Percentiles rank a stretch among this genome's conserved stretches.
phyloP scores from a whole-genome alignment of 2,329 filamentous ascomycete genomes.

The Aspergillus pseudotamarii region DNA sequence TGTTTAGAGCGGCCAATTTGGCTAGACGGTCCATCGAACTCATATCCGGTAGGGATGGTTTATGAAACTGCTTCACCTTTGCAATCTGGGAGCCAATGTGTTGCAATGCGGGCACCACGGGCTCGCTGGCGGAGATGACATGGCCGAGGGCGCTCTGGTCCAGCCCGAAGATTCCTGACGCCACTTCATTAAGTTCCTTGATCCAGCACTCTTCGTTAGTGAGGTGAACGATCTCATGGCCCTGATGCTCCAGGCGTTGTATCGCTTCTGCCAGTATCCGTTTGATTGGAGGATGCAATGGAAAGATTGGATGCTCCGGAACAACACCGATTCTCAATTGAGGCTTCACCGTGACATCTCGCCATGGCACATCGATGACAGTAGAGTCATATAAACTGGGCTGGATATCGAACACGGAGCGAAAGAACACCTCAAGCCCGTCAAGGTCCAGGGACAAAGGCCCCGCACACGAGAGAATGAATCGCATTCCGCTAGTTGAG shows the following conservation, averaged over 20 bases:
- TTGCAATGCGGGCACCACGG: slow-evolving; percentile 23
- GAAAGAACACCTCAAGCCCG: slow-evolving; percentile 22
- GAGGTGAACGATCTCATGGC: slow-evolving; percentile 48
- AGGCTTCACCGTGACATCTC: slow-evolving; percentile 16
- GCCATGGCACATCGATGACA: slow-evolving; percentile 24
- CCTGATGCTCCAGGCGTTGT: slow-evolving; percentile 42
- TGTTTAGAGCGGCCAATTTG: slow-evolving; percentile 22
- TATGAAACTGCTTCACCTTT: slow-evolving; percentile 6
- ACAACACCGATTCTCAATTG: slow-evolving; percentile 52
- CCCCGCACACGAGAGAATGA: slow-evolving; percentile 24
- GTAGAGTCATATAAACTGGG: slow-evolving; percentile 25
- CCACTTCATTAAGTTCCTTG: slow-evolving; percentile 23
- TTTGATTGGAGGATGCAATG: slow-evolving; percentile 53
- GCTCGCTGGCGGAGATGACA: slow-evolving; percentile 29
- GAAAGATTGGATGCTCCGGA: slow-evolving; percentile 49
- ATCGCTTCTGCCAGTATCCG: slow-evolving; percentile 46
- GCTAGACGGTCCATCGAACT: slow-evolving; percentile 18
- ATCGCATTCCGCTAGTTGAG: slow-evolving; percentile 24
- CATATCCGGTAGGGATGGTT: slow-evolving; percentile 11
- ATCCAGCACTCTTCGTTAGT: slow-evolving; percentile 13
- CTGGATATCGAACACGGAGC: slow-evolving; percentile 13
- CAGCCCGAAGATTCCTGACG: slow-evolving; percentile 27
- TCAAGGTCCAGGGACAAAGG: slow-evolving; percentile 22
- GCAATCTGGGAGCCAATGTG: slow-evolving; percentile 15
- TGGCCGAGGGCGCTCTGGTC: slow-evolving; percentile 18